phyloP scores from a whole-genome alignment of 1,284 basidiomycete species.

The Fomitopsis betulina region DNA sequence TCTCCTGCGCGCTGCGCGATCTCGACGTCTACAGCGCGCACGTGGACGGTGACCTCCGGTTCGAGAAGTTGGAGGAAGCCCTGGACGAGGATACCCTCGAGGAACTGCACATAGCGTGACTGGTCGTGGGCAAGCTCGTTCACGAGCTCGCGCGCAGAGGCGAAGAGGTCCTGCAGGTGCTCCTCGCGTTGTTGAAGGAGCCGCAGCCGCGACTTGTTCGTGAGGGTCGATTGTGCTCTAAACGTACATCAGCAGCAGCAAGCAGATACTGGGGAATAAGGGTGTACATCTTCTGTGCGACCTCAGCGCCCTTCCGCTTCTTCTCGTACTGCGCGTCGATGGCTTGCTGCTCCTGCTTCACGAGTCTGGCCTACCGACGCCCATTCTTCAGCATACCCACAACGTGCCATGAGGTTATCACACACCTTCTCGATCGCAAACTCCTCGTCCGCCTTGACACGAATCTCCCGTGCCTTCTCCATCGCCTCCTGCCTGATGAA shows the following conservation, averaged over 20 bases:
- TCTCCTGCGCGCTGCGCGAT: constrained; percentile 56
- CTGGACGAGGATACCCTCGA: constrained; percentile 82
- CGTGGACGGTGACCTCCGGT: constrained; percentile 54
- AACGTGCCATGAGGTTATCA: background rate
- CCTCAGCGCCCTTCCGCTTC: constrained; percentile 89
- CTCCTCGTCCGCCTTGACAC: constrained; percentile 95
- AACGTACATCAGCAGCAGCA: background rate
- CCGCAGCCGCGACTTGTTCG: constrained; percentile 92
- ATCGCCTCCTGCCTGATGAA: constrained; percentile 97
- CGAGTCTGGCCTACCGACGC: constrained; percentile 78
- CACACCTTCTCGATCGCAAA: constrained; percentile 93
- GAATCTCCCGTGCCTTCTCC: constrained; percentile 96
- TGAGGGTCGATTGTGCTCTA: constrained; percentile 93
- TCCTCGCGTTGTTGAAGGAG: constrained; percentile 92
- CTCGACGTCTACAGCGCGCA: constrained; percentile 60
- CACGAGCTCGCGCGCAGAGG: constrained; percentile 64
- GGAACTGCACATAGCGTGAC: constrained; percentile 71
- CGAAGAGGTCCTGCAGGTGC: constrained; percentile 87
- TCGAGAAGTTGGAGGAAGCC: constrained; percentile 65
- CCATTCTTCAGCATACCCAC: background rate
- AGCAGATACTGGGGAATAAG: background rate
- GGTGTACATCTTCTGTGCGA: constrained; percentile 91
- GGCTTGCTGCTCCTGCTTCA: constrained; percentile 88
- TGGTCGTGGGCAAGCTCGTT: constrained; percentile 65
- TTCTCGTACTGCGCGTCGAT: constrained; percentile 93